phyloP scores from a whole-genome alignment of 2,329 filamentous ascomycete species.

The Neopestalotiopsis clavispora region DNA sequence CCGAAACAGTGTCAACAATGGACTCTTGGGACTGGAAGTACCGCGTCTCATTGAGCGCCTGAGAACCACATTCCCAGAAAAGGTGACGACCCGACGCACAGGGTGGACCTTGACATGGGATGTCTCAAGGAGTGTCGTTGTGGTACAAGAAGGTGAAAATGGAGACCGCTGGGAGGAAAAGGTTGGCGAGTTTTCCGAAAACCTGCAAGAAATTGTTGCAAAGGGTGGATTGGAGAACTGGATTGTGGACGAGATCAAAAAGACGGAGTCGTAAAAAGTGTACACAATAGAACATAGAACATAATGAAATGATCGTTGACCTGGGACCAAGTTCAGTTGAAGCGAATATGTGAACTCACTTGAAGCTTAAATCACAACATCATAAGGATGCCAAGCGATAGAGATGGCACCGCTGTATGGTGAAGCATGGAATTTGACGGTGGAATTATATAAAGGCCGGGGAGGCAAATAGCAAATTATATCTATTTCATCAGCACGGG shows the following conservation, averaged over 20 bases:
- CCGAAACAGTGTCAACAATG: constrained; percentile 81
- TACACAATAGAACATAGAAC: neutral
- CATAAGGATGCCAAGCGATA: no score
- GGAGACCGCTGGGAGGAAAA: constrained; percentile 77
- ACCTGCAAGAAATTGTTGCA: constrained; percentile 86
- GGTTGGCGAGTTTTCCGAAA: constrained; percentile 82
- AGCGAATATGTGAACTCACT: no score
- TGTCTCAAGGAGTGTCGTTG: constrained; percentile 71
- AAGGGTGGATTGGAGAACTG: constrained; percentile 80
- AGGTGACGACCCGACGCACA: constrained; percentile 69
- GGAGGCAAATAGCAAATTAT: no score
- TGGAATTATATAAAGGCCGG: no score
- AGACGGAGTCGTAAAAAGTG: constrained; percentile 3
- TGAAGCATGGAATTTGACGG: no score
- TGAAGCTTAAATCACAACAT: no score
- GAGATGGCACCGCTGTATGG: no score
- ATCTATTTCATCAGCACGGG: no score
- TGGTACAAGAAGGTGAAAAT: constrained; percentile 70
- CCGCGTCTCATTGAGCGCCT: constrained; percentile 70
- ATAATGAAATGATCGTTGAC: no score
- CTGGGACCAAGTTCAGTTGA: no score
- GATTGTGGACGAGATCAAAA: constrained; percentile 72
- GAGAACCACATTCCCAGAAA: constrained; percentile 61
- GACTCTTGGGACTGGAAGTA: constrained; percentile 73
- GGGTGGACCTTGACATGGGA: constrained; percentile 89